Base-by-base conservation (phyloP, 495 filamentous ascomycete genomes). In the Cryomyces minteri region DNA sequence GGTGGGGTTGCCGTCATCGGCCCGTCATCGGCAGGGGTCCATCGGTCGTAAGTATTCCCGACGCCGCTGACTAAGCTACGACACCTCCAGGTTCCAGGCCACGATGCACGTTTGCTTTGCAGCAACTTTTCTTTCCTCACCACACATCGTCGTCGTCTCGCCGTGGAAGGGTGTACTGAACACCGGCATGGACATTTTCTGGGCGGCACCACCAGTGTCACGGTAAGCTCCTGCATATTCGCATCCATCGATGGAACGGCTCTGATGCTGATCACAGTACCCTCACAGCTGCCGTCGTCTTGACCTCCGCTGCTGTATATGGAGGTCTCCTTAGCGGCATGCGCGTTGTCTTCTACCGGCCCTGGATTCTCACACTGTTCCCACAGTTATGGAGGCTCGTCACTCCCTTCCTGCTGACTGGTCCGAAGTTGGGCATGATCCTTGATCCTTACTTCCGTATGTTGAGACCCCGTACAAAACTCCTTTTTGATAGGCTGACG, bases 381-480 rank as follows among this genome's bases (percentile, higher is more conserved):
- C 86, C 86, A 41, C 63, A 84, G 48, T 39, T 80, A 54, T 85
- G 79, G 77, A 69, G 79, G 32, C 54, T 86, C 2, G 60, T 77
- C 33, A 80, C 83, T 8, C 65, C 71, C 37, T 94, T 92, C 63
- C 60, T 88, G 34, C 58, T 93, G 45, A 87, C 80, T 9, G 68
- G 74, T 31, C 64, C 69, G 11, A 48, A 71, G 32, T 54, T 88
- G 43, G 60, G 58, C 40, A 79, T 94, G 41, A 48, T 94, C 33
- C 67, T 92, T 56, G 85, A 95, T 62, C 78, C 88, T 29, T 90
- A 85, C 63, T 82, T 87, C 56, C 58, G 81, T 86, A 73, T 57
- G 75, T 42, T 45, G 8, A 41, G 2, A 9, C 28, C 28, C 12
- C 10, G 4, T 12, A 14, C 31, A 18, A 8, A 9, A 31, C 31